Evolutionary conservation across 305 asterid species (phyloP), one percentile per base, ranked within the genome.

Genomic region (Nicotiana rustica): DNA sequence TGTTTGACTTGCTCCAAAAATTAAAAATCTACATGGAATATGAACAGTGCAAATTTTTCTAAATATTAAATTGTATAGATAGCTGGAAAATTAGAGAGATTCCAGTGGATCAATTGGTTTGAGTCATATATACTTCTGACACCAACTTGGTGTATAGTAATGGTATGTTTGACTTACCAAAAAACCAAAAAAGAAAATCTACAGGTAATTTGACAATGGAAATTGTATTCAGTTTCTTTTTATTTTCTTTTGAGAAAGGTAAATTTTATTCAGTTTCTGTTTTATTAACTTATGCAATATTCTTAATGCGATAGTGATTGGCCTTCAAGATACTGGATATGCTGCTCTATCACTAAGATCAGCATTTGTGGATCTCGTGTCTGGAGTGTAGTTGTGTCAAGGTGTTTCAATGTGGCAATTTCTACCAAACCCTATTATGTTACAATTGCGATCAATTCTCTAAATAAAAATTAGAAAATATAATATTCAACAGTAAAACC

Each of bases 281-380:
- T 41, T 41, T 35, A 67, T 35, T 36, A 18, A 17, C 55, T 41
- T 70, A 3, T 70, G 41, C 77, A 18, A 69, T 69, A 69, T 69
- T 69, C 59, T 69, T 18, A 69, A 69, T 18, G 59, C 18, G 77
- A 69, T 69, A 69, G 59, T 69, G 55, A 36, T 68, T 69, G 59
- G 21, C 29, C 77, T 69, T 69, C 77, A 41, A 69, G 77, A 69
- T 41, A 29, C 59, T 41, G 35, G 10, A 41, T 41, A 10, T 69
- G 59, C 59, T 69, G 33, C 59, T 69, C 35, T 18, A 18, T 69
- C 57, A 69, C 77, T 41, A 18, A 4, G 56, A n/a, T 38, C 35
- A 69, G 29, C n/a, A 38, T 4, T 41, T 69, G 77, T 69, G 35
- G 10, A 41, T 56, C 21, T 41, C 13, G 10, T 1, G 10, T 41